Evolutionary conservation across 2,329 filamentous ascomycete genomes (phyloP).

Genomic region (Sclerotinia minor): DNA sequence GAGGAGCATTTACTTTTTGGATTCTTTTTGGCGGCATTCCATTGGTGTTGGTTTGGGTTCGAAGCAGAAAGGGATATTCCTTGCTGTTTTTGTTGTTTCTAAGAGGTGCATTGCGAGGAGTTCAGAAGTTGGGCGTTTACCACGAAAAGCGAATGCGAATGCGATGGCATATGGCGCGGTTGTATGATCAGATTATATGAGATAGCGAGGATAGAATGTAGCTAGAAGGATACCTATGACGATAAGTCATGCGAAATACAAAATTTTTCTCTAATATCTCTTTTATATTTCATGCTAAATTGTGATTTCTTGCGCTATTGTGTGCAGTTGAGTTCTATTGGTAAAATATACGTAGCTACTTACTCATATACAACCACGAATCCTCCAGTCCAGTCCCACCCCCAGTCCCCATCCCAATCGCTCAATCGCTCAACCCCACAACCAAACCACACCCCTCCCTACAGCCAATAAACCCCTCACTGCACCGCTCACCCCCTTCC

Average conservation of each 20-base stretch:
- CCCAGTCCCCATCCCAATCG: too few relatives aligned
- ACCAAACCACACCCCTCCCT: background rate
- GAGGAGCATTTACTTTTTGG: background rate
- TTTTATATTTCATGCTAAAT: background rate
- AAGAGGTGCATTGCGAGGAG: constrained; percentile 22
- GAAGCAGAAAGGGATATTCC: background rate
- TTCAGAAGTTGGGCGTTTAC: constrained; percentile 15
- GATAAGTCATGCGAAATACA: background rate
- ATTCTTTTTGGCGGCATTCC: constrained; percentile 2
- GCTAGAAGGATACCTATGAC: background rate
- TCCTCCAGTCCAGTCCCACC: too few relatives aligned
- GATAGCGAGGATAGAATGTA: background rate
- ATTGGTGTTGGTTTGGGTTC: background rate
- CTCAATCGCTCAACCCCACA: background rate
- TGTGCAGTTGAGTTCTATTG: background rate
- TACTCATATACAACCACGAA: background rate
- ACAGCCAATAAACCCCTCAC: background rate
- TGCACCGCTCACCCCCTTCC: background rate
- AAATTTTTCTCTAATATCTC: background rate
- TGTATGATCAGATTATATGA: constrained; percentile 16
- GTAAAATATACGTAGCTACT: too few relatives aligned
- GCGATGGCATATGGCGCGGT: background rate
- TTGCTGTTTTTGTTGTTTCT: background rate
- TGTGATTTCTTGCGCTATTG: background rate
- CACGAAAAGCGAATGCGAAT: background rate